phyloP scores from a whole-genome alignment of 345 rosid genomes.

The Populus pruinosa region DNA sequence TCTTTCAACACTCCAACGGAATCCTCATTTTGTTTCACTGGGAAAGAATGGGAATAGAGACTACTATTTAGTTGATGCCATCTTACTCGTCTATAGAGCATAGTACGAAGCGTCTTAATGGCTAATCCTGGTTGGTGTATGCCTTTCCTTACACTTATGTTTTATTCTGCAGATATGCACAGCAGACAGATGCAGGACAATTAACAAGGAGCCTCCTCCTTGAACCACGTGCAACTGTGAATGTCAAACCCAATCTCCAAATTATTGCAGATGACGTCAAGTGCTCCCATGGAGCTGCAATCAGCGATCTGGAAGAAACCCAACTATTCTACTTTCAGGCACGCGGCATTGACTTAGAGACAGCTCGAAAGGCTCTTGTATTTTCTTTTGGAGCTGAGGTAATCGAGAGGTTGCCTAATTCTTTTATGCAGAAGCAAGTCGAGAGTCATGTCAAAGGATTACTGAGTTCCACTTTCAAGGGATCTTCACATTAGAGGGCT shows the following conservation, averaged over 20 bases:
- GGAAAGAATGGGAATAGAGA: not conserved
- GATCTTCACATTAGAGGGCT: not conserved
- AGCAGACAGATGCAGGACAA: conserved; percentile 89
- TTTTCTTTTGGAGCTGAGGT: conserved; percentile 84
- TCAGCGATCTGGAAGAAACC: conserved; percentile 81
- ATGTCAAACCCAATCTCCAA: conserved; percentile 91
- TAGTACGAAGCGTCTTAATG: not conserved
- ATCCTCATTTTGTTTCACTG: not conserved
- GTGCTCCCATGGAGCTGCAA: conserved; percentile 97
- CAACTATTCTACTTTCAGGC: conserved; percentile 89
- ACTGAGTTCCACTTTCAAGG: conserved; percentile 35
- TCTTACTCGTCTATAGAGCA: not conserved
- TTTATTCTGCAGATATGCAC: conserved; percentile 59
- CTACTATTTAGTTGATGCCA: not conserved
- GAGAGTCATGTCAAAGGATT: conserved; percentile 53
- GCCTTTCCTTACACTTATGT: not conserved
- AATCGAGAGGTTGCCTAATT: conserved; percentile 48
- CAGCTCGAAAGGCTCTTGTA: conserved; percentile 78
- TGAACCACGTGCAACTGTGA: conserved; percentile 83
- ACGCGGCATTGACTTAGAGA: conserved; percentile 69
- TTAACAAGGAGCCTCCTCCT: conserved; percentile 79
- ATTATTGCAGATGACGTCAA: conserved; percentile 86
- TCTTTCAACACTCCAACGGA: not conserved
- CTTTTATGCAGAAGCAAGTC: conserved; percentile 45
- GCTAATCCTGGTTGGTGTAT: not conserved